Conservation (phyloP, 2,329 filamentous ascomycete genomes). For the Arthrobotrys sinensis region DNA sequence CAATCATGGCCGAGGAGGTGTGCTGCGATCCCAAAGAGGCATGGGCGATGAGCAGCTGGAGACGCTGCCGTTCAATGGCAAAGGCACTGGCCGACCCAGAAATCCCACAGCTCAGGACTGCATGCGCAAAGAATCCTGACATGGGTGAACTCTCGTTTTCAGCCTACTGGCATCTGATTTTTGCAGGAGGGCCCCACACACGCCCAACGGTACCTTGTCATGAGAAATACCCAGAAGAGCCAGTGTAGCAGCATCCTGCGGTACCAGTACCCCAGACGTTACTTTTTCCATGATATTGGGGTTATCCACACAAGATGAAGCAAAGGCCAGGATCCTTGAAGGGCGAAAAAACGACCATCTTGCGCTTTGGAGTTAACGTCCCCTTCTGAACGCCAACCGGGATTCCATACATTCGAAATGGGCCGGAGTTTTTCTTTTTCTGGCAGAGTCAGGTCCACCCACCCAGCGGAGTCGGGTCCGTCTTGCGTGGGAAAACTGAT, state of each 20-base stretch:
- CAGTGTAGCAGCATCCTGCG: conserved; percentile 51
- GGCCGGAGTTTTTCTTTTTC: conserved; percentile 47
- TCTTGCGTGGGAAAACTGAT: conserved; percentile 40
- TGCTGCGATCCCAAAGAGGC: conserved; percentile 39
- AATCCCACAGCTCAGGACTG: conserved; percentile 51
- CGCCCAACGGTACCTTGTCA: conserved; percentile 49
- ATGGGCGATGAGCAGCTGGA: conserved; percentile 50
- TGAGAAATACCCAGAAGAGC: conserved; percentile 58
- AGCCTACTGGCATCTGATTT: conserved; percentile 54
- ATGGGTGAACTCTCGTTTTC: conserved; percentile 42
- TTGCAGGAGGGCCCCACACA: conserved; percentile 38
- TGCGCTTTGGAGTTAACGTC: conserved; percentile 39
- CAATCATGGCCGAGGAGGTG: conserved; percentile 41
- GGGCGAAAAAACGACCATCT: conserved; percentile 42
- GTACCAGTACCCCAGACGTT: conserved; percentile 61
- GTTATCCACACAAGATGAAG: conserved; percentile 59
- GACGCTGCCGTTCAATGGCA: conserved; percentile 34
- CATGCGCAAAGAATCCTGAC: conserved; percentile 41
- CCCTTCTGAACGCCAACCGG: conserved; percentile 39
- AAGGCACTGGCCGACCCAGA: conserved; percentile 28
- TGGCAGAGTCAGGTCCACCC: conserved; percentile 54
- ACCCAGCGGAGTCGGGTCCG: conserved; percentile 32
- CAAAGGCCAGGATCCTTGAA: conserved; percentile 43
- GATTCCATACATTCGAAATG: conserved; percentile 49
- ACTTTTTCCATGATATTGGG: conserved; percentile 60